Conservation (phyloP, 495 filamentous ascomycete genomes). For the Penicillium steckii region DNA sequence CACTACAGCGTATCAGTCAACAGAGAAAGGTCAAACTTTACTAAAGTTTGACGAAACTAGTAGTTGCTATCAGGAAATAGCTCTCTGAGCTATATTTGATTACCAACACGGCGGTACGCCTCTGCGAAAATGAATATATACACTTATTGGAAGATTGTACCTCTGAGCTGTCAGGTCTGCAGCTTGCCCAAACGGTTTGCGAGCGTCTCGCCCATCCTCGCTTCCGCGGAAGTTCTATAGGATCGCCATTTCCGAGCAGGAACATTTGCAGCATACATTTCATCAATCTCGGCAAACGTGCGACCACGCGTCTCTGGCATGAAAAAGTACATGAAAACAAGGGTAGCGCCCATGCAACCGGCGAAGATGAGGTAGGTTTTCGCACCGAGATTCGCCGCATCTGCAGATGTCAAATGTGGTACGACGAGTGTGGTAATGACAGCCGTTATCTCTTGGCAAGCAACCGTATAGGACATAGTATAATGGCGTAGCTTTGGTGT, state of each 20-base stretch:
- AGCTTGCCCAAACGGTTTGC: not conserved
- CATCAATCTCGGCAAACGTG: conserved; percentile 52
- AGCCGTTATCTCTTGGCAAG: conserved; percentile 36
- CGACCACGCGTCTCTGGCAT: conserved; percentile 53
- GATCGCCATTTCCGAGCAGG: conserved; percentile 41
- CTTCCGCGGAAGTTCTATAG: conserved; percentile 24
- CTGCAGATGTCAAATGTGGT: conserved; percentile 35
- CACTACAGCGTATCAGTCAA: not conserved
- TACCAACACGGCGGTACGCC: too few species aligned
- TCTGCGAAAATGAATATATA: too few species aligned
- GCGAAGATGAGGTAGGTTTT: conserved; percentile 41
- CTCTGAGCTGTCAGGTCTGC: not conserved
- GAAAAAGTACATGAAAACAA: conserved; percentile 49
- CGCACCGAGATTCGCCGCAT: conserved; percentile 37
- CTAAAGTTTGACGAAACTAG: too few species aligned
- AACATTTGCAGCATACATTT: conserved; percentile 52
- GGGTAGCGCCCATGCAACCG: conserved; percentile 37
- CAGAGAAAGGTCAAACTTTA: too few species aligned
- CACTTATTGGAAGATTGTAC: too few species aligned
- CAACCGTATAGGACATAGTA: conserved; percentile 42
- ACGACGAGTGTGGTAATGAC: conserved; percentile 38
- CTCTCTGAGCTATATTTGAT: too few species aligned
- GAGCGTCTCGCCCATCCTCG: conserved; percentile 11
- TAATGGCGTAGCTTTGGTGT: conserved; percentile 41
- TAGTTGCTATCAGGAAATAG: too few species aligned